Conservation (phyloP, 129 eudicot genomes). For the Arctium minus region DNA sequence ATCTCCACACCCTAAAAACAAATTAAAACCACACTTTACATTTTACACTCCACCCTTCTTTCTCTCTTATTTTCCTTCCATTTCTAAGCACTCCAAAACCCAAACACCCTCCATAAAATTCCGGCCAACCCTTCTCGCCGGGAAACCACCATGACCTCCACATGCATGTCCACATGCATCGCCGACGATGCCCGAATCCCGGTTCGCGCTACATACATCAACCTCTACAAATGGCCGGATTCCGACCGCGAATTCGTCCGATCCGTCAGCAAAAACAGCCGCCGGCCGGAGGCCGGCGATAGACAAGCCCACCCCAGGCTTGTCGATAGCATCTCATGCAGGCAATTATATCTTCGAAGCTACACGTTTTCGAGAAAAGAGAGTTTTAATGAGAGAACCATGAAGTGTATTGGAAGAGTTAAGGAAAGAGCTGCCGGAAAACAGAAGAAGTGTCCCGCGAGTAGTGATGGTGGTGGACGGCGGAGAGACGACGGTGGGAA, state of each 20-base stretch:
- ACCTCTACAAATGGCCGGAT: slow-evolving; percentile 94
- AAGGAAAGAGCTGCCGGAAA: slow-evolving; percentile 33
- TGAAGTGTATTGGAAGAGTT: slow-evolving; percentile 48
- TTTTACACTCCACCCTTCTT: slow-evolving; percentile 16
- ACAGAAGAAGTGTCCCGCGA: slow-evolving; percentile 15
- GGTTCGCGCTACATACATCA: slow-evolving; percentile 69
- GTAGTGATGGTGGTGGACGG: slow-evolving; percentile 18
- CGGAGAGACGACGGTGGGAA: slow-evolving; percentile 30
- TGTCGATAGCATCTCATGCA: slow-evolving; percentile 81
- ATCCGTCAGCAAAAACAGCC: slow-evolving; percentile 53
- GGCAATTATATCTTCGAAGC: slow-evolving; percentile 79
- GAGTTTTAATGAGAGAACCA: slow-evolving; percentile 45
- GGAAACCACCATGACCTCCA: slow-evolving; percentile 48
- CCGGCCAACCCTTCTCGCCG: slow-evolving; percentile 11
- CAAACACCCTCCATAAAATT: not conserved
- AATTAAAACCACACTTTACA: slow-evolving; percentile 18
- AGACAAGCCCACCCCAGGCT: slow-evolving; percentile 47
- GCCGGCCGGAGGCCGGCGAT: not conserved
- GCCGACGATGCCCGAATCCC: slow-evolving; percentile 54
- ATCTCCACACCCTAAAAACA: slow-evolving; percentile 20
- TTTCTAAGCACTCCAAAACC: slow-evolving; percentile 21
- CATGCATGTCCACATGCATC: slow-evolving; percentile 69
- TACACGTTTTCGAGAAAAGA: slow-evolving; percentile 86
- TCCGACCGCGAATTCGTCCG: slow-evolving; percentile 79
- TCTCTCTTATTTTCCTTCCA: slow-evolving; percentile 27